Evolutionary conservation across 805 yeast species (phyloP).

Genomic region (Sungouiella thailandica): DNA sequence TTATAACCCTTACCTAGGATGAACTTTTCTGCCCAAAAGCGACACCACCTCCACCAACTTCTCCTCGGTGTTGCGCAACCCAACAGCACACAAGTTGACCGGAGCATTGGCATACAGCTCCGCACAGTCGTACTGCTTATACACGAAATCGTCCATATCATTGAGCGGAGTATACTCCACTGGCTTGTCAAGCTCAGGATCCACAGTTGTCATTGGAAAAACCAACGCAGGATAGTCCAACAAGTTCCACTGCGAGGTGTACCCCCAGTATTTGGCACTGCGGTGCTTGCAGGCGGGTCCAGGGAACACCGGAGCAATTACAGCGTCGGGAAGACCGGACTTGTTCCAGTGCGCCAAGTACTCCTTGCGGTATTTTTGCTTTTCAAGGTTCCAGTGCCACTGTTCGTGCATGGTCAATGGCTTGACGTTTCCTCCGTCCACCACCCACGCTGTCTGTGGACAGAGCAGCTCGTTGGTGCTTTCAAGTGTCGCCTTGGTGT

Average conservation of each 20-base stretch:
- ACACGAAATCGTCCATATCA: conserved; percentile 8
- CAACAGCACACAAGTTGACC: conserved; percentile 15
- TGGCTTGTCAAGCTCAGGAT: conserved; percentile 10
- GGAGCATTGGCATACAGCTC: conserved; percentile 10
- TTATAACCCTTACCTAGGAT: too few species aligned
- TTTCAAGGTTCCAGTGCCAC: conserved; percentile 15
- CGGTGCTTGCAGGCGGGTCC: conserved; percentile 15
- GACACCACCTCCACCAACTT: conserved; percentile 12
- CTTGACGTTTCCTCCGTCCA: conserved; percentile 8
- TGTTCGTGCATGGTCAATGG: conserved; percentile 9
- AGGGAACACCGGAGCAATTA: conserved; percentile 15
- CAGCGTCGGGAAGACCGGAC: conserved; percentile 9
- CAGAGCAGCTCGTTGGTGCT: conserved; percentile 11
- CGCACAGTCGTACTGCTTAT: conserved; percentile 7
- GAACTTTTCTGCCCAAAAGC: too few species aligned
- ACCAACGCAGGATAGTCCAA: conserved; percentile 17
- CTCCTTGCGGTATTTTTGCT: conserved; percentile 14
- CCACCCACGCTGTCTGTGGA: conserved; percentile 12
- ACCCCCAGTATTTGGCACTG: conserved; percentile 19
- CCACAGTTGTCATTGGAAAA: conserved; percentile 15
- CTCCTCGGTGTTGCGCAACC: conserved; percentile 17
- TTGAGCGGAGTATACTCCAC: conserved; percentile 12
- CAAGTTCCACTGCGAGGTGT: conserved; percentile 17
- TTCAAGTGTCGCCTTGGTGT: conserved; percentile 8
- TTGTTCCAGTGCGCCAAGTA: conserved; percentile 13